A percentile compares a stretch with the other conserved stretches of the same genome.
These are phyloP conservation scores for Fusarium sp. DNA, from an alignment of 2,329 filamentous ascomycete genomes.

Conservation along the genomic window DNA sequence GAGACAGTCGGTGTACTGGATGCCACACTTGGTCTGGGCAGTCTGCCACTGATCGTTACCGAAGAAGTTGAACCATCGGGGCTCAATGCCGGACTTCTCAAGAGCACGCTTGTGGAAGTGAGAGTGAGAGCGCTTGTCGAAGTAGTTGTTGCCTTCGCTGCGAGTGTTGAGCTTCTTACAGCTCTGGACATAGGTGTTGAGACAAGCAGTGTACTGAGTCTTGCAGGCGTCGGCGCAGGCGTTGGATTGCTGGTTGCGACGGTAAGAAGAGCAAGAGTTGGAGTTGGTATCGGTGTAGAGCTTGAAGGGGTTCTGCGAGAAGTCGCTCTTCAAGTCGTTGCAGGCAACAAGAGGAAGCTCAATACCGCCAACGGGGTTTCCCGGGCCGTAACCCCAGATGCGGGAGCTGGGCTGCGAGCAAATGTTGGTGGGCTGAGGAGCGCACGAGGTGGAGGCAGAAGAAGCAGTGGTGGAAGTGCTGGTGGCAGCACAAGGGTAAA, in stretches of 20 bases:
- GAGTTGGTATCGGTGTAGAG: slow-evolving; percentile 60
- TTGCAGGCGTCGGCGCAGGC: slow-evolving; percentile 66
- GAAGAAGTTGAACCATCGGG: slow-evolving; percentile 44
- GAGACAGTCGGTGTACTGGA: slow-evolving; percentile 63
- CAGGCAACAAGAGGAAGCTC: slow-evolving; percentile 64
- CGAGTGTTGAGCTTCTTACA: slow-evolving; percentile 53
- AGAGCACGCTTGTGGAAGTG: slow-evolving; percentile 43
- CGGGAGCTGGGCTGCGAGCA: slow-evolving; percentile 66
- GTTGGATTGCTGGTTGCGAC: slow-evolving; percentile 49
- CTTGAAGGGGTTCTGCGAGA: slow-evolving; percentile 60
- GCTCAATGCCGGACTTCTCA: slow-evolving; percentile 42
- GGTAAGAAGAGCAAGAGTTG: slow-evolving; percentile 58
- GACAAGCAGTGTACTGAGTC: slow-evolving; percentile 62
- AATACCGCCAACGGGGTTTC: slow-evolving; percentile 66
- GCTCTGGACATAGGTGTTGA: slow-evolving; percentile 60
- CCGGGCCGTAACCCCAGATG: slow-evolving; percentile 74
- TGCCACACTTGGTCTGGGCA: slow-evolving; percentile 57
- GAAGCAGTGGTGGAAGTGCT: slow-evolving; percentile 48
- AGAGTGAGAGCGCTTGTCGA: slow-evolving; percentile 35
- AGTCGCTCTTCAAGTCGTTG: slow-evolving; percentile 62
- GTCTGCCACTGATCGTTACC: slow-evolving; percentile 49
- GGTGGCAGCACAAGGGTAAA: slow-evolving; percentile 49
- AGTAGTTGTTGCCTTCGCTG: slow-evolving; percentile 30
- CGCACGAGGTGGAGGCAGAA: slow-evolving; percentile 51
- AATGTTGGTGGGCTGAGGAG: slow-evolving; percentile 62